Conservation (phyloP, 2,329 filamentous ascomycete species). For the Neopestalotiopsis sp. region DNA sequence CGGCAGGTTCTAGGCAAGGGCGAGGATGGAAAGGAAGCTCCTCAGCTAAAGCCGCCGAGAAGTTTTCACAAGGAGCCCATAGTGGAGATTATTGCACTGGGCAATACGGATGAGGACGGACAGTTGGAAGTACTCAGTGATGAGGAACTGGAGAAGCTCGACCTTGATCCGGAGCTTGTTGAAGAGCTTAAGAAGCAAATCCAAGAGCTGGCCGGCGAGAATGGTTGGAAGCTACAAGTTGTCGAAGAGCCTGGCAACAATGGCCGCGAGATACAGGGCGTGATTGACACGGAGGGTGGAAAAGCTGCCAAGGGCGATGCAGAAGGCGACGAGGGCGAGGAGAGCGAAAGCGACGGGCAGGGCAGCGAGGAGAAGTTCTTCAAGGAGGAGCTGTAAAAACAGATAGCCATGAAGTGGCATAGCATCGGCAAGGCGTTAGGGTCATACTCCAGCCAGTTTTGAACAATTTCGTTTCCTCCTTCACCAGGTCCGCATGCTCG, state of each 20-base stretch:
- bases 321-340: slow-evolving; percentile 30
- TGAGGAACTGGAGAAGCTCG: slow-evolving; percentile 71
- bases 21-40: slow-evolving; percentile 51
- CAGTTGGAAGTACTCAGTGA: slow-evolving; percentile 64
- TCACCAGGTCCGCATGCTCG: too few relatives aligned
- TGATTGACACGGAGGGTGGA: slow-evolving; percentile 64
- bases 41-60: slow-evolving; percentile 51
- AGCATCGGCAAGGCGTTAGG: slow-evolving; percentile 24
- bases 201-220: slow-evolving; percentile 69
- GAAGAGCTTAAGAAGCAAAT: slow-evolving; percentile 73
- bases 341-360: slow-evolving; percentile 29
- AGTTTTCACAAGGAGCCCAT: slow-evolving; percentile 40
- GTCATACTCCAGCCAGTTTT: background rate
- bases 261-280: slow-evolving; percentile 70
- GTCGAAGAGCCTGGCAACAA: slow-evolving; percentile 68
- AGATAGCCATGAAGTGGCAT: slow-evolving; percentile 20
- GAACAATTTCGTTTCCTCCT: background rate
- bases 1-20: slow-evolving; percentile 53
- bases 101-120: slow-evolving; percentile 61
- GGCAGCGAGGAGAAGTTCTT: slow-evolving; percentile 58
- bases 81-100: slow-evolving; percentile 51
- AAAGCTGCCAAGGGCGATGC: slow-evolving; percentile 35
- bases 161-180: slow-evolving; percentile 69
- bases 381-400: slow-evolving; percentile 55
- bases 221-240: slow-evolving; percentile 81